Evolutionary conservation across 345 rosid genomes (phyloP).

Genomic region (Lumnitzera racemosa): DNA sequence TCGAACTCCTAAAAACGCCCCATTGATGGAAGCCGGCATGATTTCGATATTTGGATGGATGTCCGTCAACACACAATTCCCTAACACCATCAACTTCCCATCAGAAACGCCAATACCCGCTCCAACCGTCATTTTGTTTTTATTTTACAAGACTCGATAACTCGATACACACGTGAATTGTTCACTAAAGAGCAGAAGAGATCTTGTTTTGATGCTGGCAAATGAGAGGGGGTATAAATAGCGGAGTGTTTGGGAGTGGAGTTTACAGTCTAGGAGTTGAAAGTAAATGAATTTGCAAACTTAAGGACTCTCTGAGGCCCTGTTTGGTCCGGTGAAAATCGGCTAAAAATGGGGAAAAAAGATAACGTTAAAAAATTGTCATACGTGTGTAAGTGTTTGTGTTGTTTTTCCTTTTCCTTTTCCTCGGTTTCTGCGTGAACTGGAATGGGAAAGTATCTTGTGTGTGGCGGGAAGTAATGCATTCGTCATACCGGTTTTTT

Average conservation of each 20-base stretch:
- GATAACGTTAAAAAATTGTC: slow-evolving; percentile 18
- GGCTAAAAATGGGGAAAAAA: slow-evolving; percentile 5
- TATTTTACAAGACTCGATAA: neutral
- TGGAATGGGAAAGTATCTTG: neutral
- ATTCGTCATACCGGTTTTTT: slow-evolving; percentile 2
- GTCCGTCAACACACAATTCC: slow-evolving; percentile 29
- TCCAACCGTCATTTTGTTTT: slow-evolving; percentile 39
- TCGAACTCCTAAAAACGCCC: slow-evolving; percentile 52
- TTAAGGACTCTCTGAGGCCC: no score
- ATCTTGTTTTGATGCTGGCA: neutral
- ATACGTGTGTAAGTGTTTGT: slow-evolving; percentile 4
- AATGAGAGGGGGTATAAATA: neutral
- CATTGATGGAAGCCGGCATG: slow-evolving; percentile 31
- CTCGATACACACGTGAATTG: neutral
- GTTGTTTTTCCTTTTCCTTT: slow-evolving; percentile 1
- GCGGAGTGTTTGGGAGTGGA: no score
- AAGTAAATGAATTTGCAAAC: no score
- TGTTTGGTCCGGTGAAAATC: no score
- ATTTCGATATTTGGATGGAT: slow-evolving; percentile 36
- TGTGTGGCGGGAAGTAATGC: slow-evolving; percentile 18
- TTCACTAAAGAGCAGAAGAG: neutral
- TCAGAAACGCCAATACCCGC: slow-evolving; percentile 45
- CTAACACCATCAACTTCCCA: slow-evolving; percentile 41
- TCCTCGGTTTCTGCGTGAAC: slow-evolving; percentile 3
- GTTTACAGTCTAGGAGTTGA: no score